phyloP scores from a whole-genome alignment of 495 filamentous ascomycete genomes.

The Penicillium cosmopolitanum region DNA sequence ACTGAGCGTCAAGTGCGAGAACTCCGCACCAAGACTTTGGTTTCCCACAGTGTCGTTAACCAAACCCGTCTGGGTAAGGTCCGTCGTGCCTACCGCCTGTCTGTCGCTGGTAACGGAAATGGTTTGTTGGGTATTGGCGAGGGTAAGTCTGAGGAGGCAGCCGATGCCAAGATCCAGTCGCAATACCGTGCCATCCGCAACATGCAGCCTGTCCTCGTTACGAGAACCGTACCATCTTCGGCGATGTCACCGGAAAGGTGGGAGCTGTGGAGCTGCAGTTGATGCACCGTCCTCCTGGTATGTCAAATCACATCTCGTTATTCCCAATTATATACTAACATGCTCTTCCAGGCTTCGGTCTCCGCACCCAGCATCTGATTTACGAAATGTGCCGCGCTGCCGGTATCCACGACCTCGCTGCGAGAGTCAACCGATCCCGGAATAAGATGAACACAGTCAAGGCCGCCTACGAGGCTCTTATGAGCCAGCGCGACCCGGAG shows the following conservation, averaged over 20 bases:
- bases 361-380: constrained; percentile 86
- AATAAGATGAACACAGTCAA: constrained; percentile 98
- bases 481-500: constrained; percentile 82
- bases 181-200: constrained; percentile 77
- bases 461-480: constrained; percentile 80
- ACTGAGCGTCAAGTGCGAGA: constrained; percentile 54
- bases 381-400: constrained; percentile 86
- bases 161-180: constrained; percentile 67
- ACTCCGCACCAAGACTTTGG: constrained; percentile 66
- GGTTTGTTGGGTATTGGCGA: constrained; percentile 88
- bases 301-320: constrained; percentile 27
- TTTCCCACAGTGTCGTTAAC: constrained; percentile 76
- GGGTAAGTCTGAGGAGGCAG: constrained; percentile 77
- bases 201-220: constrained; percentile 86
- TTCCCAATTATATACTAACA: constrained; percentile 14
- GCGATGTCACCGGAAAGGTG: constrained; percentile 81
- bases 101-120: constrained; percentile 80
- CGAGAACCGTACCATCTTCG: constrained; percentile 88
- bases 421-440: constrained; percentile 72
- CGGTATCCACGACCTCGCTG: constrained; percentile 85
- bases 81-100: constrained; percentile 65
- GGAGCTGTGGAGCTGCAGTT: constrained; percentile 81
- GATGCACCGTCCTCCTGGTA: constrained; percentile 84
- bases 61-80: constrained; percentile 97
- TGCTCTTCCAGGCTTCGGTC: constrained; percentile 72